phyloP scores from a whole-genome alignment of 495 filamentous ascomycete genomes.

The Viridothelium virens region DNA sequence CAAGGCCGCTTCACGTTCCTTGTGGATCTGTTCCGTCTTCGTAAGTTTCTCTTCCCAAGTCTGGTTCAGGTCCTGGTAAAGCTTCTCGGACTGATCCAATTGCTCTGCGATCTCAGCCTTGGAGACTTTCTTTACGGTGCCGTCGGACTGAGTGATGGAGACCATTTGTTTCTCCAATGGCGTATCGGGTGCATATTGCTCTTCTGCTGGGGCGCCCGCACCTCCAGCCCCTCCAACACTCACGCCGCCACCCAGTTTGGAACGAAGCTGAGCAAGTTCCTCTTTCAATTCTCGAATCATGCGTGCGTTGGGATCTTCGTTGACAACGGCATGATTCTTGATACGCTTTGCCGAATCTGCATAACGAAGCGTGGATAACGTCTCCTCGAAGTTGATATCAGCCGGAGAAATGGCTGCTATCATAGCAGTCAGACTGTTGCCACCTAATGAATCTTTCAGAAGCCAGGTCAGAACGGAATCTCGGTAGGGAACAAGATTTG shows the following conservation, averaged over 20 bases:
- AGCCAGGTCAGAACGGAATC: constrained; percentile 96
- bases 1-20: constrained; percentile 87
- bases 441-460: constrained; percentile 92
- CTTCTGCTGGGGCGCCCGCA: constrained; percentile 48
- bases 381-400: constrained; percentile 99
- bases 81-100: constrained; percentile 88
- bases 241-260: constrained; percentile 71
- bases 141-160: constrained; percentile 80
- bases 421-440: constrained; percentile 99
- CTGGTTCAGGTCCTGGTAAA: constrained; percentile 93
- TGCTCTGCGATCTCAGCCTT: constrained; percentile 98
- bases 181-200: constrained; percentile 82
- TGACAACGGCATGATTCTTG: constrained; percentile 99
- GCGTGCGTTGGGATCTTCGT: constrained; percentile 95
- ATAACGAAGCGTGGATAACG: constrained; percentile 88
- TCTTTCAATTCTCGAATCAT: constrained; percentile 99
- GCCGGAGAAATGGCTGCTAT: constrained; percentile 97
- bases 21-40: constrained; percentile 95
- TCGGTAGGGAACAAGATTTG: constrained; percentile 85
- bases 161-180: constrained; percentile 94
- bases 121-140: constrained; percentile 85
- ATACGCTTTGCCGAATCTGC: constrained; percentile 97
- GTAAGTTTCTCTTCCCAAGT: constrained; percentile 96
- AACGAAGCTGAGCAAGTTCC: constrained; percentile 76
- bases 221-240: constrained; percentile 38